phyloP scores from a whole-genome alignment of 768 basidiomycete genomes.

The Coprinellus micaceus region DNA sequence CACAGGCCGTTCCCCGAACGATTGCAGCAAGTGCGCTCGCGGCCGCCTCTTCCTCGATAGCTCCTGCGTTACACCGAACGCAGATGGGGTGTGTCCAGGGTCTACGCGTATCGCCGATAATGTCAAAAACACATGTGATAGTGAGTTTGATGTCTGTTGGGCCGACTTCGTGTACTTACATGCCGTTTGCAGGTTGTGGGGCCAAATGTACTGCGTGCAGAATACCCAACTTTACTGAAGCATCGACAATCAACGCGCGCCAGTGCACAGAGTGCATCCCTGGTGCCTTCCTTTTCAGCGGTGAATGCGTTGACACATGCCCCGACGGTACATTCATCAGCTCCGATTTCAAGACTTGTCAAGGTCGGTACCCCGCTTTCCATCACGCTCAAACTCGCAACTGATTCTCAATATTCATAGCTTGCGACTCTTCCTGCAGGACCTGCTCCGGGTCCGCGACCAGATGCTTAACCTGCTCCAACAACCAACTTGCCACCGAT shows the following conservation, averaged over 20 bases:
- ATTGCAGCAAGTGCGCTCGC: conserved; percentile 66
- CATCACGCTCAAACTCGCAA: no score
- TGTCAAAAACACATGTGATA: conserved; percentile 77
- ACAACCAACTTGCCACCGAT: conserved; percentile 59
- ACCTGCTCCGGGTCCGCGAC: conserved; percentile 65
- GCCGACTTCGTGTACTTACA: not conserved
- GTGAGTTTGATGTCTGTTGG: conserved; percentile 41
- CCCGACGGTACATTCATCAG: conserved; percentile 72
- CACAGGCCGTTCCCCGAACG: conserved; percentile 58
- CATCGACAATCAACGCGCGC: conserved; percentile 59
- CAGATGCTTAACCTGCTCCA: conserved; percentile 72
- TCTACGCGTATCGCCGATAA: conserved; percentile 75
- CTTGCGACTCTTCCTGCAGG: conserved; percentile 52
- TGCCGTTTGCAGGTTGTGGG: conserved; percentile 59
- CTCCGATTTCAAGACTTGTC: conserved; percentile 32
- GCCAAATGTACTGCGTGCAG: conserved; percentile 76
- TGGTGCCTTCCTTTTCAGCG: conserved; percentile 68
- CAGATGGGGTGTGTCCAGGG: conserved; percentile 69
- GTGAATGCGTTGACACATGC: conserved; percentile 66
- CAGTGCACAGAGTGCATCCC: conserved; percentile 79
- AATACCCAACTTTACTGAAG: conserved; percentile 66
- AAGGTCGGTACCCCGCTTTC: not conserved
- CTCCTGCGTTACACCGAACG: conserved; percentile 61
- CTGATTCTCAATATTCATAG: conserved; percentile 20
- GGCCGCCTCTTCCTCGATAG: conserved; percentile 66